phyloP scores from a whole-genome alignment of 169 alveolate genomes.

The Cryptosporidium ryanae region DNA sequence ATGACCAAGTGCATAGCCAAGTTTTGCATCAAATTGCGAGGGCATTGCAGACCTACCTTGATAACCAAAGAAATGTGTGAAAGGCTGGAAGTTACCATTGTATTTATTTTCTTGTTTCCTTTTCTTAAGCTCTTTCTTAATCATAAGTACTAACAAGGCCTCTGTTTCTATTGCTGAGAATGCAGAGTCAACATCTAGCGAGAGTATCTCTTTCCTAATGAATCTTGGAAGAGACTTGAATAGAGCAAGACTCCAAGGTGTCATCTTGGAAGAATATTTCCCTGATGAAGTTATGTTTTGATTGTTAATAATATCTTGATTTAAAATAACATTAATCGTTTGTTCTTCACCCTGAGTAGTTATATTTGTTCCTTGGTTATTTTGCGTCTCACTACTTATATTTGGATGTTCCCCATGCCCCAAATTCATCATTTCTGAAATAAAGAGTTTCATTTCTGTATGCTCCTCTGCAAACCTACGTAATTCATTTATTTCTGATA shows the following conservation, averaged over 20 bases:
- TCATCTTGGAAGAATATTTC: constrained; percentile 82
- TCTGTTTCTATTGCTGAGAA: constrained; percentile 92
- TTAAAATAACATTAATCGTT: not conserved
- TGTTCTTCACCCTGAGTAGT: not conserved
- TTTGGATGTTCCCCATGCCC: constrained; percentile 60
- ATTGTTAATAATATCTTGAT: not conserved
- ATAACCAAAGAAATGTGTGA: constrained; percentile 97
- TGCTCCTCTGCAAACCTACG: constrained; percentile 73
- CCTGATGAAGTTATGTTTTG: not conserved
- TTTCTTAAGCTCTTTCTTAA: constrained; percentile 90
- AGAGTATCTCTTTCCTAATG: constrained; percentile 87
- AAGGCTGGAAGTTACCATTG: constrained; percentile 94
- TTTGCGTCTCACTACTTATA: constrained; percentile 1
- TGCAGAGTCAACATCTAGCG: constrained; percentile 85
- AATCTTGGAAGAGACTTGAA: constrained; percentile 93
- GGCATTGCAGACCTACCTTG: constrained; percentile 99
- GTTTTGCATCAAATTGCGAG: constrained; percentile 93
- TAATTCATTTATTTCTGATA: constrained; percentile 90
- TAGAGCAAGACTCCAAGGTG: constrained; percentile 95
- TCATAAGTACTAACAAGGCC: constrained; percentile 92
- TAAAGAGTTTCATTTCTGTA: constrained; percentile 40
- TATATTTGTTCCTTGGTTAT: constrained; percentile 8
- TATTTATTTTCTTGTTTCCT: constrained; percentile 90
- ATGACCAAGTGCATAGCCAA: constrained; percentile 95
- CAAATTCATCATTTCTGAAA: constrained; percentile 72